Evolutionary conservation across 306 rosid species (phyloP).

Genomic region (Dicorynia guianensis): DNA sequence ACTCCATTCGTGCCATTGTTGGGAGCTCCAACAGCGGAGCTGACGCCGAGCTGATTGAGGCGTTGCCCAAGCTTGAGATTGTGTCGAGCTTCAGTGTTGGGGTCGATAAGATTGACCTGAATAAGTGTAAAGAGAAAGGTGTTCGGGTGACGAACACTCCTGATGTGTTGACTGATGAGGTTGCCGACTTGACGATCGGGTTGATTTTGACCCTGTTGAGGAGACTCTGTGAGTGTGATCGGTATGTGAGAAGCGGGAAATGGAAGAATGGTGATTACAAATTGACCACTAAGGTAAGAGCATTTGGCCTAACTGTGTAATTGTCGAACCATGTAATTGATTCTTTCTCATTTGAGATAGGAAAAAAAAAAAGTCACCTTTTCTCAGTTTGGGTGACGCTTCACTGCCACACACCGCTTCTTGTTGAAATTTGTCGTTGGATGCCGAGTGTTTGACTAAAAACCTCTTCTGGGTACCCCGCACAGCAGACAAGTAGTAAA

Average conservation of each 20-base stretch:
- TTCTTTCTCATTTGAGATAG: no score
- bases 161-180: conserved; percentile 69
- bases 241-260: conserved; percentile 59
- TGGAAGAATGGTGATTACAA: conserved; percentile 65
- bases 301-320: not conserved
- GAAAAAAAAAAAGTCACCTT: not conserved
- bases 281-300: conserved; percentile 59
- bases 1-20: conserved; percentile 58
- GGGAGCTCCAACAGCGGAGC: conserved; percentile 47
- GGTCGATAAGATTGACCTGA: conserved; percentile 59
- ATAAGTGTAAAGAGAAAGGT: conserved; percentile 61
- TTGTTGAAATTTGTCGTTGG: not conserved
- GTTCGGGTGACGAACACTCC: conserved; percentile 69
- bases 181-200: conserved; percentile 65
- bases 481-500: no score
- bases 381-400: no score
- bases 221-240: conserved; percentile 60
- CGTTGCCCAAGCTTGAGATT: conserved; percentile 63
- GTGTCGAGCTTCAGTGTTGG: conserved; percentile 65
- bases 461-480: no score
- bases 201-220: conserved; percentile 59
- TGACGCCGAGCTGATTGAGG: conserved; percentile 54
- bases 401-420: not conserved
- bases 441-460: not conserved
- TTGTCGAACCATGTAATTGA: no score